Evolutionary conservation across 1,284 basidiomycete genomes (phyloP), one percentile per base, ranked within the genome.

Genomic region (Omphalotus olearius): DNA sequence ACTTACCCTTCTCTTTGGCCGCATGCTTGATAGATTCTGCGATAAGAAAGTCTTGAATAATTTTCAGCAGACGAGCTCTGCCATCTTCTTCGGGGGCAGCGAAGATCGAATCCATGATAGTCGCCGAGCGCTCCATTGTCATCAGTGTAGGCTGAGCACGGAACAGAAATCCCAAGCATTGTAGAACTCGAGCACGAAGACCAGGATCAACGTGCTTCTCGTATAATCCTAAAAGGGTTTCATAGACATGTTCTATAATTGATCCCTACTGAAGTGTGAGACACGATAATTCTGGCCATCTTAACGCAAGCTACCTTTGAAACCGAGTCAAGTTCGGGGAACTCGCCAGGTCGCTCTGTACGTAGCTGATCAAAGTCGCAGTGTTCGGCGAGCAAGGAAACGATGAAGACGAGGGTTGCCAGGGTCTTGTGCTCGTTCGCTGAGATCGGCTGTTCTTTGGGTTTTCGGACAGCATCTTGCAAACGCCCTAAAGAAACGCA

Each of bases 61-160:
- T 91, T 62, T 83, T 87, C 46, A 99, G 71, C 6, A 98, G 66
- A 9, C 87, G 80, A 13, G 83, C 82, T 40, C 82, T 83, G 18
- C 79, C 81, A 44, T 93, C 89, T 57, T 84, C 78, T 52, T 89
- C 83, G 0, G 76, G 66, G 0, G 86, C 83, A 0, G 72, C 66
- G 60, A 98, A 95, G 41, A 97, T 88, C 1, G 74, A 75, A 63
- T 95, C 89, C 91, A 99, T 95, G 66, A 98, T 87, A n/a, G 69
- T 70, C 0, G 87, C 81, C 0, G 93, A 91, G 10, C 78, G 72
- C 5, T 86, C 82, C 52, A 85, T 70, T 0, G 90, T 89, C 83
- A 98, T 93, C 54, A 98, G 70, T 0, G 85, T 85, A 1, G 96
- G 95, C 58, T 94, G 87, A 5, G 93, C 85, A n/a, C 92, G 85